A percentile compares a stretch with the other conserved stretches of the same genome.
Conservation (phyloP, 305 asterid genomes). For the Plantago rigida region DNA sequence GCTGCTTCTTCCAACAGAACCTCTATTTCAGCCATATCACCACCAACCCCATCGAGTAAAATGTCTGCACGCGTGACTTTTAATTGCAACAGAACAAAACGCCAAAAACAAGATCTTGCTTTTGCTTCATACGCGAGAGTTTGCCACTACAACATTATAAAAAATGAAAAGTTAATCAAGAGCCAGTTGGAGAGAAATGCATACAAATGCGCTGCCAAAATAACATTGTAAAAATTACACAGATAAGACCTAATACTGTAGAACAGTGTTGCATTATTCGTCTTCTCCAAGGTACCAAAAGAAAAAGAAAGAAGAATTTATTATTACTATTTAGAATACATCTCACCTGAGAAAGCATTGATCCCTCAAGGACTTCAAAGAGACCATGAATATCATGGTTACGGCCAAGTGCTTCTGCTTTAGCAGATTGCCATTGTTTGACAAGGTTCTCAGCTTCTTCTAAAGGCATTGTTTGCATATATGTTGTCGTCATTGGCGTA, state of each 20-base stretch:
- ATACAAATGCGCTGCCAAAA: too few species aligned
- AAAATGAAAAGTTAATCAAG: conserved; percentile 28
- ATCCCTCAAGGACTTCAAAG: conserved; percentile 72
- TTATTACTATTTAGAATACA: conserved; percentile 20
- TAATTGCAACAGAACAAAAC: conserved; percentile 76
- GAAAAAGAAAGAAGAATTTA: too few species aligned
- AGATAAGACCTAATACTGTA: too few species aligned
- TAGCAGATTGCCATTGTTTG: conserved; percentile 75
- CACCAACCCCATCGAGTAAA: conserved; percentile 53
- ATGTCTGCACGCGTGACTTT: conserved; percentile 60
- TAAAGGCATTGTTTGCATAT: conserved; percentile 59
- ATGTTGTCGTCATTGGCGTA: conserved; percentile 41
- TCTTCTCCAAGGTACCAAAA: too few species aligned
- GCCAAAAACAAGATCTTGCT: conserved; percentile 76
- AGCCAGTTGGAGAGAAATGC: conserved; percentile 1
- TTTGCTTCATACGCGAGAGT: conserved; percentile 74
- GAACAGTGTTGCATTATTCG: too few species aligned
- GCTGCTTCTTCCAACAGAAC: conserved; percentile 94
- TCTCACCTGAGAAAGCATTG: conserved; percentile 88
- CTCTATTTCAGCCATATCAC: conserved; percentile 85
- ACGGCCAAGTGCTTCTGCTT: conserved; percentile 92
- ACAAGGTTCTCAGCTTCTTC: conserved; percentile 93
- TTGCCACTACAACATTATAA: conserved; percentile 59
- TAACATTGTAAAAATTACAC: too few species aligned
- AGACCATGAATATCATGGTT: conserved; percentile 56